phyloP scores from a whole-genome alignment of 306 rosid genomes.

The Quercus glauca region DNA sequence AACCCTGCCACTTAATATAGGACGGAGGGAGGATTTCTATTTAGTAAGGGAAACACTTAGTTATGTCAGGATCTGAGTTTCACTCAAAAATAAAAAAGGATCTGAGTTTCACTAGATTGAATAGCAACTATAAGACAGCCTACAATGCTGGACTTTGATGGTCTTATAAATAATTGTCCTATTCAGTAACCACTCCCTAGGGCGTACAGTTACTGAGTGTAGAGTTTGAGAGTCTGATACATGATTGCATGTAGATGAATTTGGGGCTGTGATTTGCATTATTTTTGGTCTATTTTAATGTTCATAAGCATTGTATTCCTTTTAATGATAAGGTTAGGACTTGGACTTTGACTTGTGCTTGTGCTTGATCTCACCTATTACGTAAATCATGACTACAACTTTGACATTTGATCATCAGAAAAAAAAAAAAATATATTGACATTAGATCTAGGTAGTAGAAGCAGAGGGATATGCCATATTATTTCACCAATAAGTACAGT shows the following conservation, averaged over 20 bases:
- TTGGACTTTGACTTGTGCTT: background rate
- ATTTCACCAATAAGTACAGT: background rate
- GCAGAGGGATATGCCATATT: background rate
- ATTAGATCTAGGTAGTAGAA: background rate
- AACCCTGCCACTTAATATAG: too few relatives aligned
- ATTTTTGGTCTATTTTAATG: too few relatives aligned
- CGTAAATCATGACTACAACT: constrained; percentile 1
- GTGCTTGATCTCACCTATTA: background rate
- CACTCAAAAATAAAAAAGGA: too few relatives aligned
- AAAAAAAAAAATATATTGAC: background rate
- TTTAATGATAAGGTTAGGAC: background rate
- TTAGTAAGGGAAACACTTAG: background rate
- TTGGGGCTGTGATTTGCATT: too few relatives aligned
- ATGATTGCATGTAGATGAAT: too few relatives aligned
- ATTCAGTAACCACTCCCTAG: background rate
- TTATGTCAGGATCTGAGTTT: background rate
- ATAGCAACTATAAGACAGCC: background rate
- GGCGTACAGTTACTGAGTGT: background rate
- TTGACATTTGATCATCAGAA: background rate
- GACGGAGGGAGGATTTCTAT: too few relatives aligned
- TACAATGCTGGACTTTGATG: background rate
- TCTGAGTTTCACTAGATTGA: background rate
- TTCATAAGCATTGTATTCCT: too few relatives aligned
- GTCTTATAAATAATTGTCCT: background rate
- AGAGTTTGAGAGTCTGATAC: too few relatives aligned